A percentile compares a stretch with the other conserved stretches of the same genome.
Evolutionary conservation across 169 alveolate species (phyloP).

Genomic region (Blepharisma undulans): DNA sequence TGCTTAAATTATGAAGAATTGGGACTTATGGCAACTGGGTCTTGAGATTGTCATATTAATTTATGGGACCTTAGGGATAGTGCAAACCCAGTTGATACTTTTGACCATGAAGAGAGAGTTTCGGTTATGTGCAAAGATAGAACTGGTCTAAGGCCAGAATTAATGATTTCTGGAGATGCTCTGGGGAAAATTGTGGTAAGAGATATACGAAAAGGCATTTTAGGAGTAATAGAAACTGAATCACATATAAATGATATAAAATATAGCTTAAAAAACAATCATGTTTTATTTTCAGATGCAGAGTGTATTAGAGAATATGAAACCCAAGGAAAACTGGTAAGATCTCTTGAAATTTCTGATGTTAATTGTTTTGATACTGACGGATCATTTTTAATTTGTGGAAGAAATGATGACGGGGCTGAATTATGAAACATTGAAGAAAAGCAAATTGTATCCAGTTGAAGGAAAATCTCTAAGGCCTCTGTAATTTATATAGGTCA

Average conservation of each 20-base stretch:
- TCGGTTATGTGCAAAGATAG: not conserved
- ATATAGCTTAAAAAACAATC: not conserved
- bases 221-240: not conserved
- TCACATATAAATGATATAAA: not conserved
- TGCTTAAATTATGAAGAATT: not conserved
- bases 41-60: conserved; percentile 24
- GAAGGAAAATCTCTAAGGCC: not conserved
- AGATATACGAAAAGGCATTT: conserved; percentile 25
- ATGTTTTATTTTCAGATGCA: not conserved
- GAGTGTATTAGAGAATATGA: not conserved
- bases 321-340: not conserved
- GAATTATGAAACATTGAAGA: conserved; percentile 1
- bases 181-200: conserved; percentile 5
- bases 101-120: conserved; percentile 32
- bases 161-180: conserved; percentile 5
- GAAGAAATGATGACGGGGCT: not conserved
- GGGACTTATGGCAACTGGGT: not conserved
- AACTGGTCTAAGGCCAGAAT: not conserved
- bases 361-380: conserved; percentile 26
- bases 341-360: not conserved
- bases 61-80: conserved; percentile 28
- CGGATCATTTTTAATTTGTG: conserved; percentile 27
- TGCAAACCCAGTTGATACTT: not conserved
- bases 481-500: not conserved
- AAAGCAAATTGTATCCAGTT: not conserved